Base-by-base conservation (phyloP, 345 rosid species). In the Hirschfeldia incana region DNA sequence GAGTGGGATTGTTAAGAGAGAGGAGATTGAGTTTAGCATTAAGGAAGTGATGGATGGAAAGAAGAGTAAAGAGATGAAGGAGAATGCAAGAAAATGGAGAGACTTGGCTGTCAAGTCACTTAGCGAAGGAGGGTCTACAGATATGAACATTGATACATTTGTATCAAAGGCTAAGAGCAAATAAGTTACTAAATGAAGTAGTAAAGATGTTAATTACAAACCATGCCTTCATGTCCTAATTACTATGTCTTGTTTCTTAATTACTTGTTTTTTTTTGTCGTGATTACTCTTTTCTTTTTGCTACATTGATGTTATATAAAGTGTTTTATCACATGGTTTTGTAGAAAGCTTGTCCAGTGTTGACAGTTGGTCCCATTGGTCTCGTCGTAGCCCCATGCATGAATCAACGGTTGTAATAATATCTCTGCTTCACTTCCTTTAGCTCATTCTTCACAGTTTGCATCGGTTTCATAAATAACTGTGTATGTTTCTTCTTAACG, bases 1-100 rank as follows among this genome's bases (percentile, higher is more conserved):
- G 17, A 77, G 85, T 53, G 92, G 94, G 26, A 71, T 90, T 3
- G 87, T 82, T 29, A 77, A 74, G 63, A 82, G 83, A 66, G 91
- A 83, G 2, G 94, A 86, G 78, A 83, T 87, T 10, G 88, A 85
- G 72, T 4, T 55, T 8, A 84, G 88, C 42, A 76, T 90, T 1
- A 83, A 64, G 70, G 80, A 83, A 72, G 90, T 87, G 34, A 87
- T 88, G 88, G 88, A 82, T 58, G 85, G 87, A 5, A 85, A 87
- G 66, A 81, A 62, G 30, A 74, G 83, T 13, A 66, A 55, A 58
- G 89, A 67, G 70, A 78, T 86, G 76, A 79, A 76, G 29, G 53
- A 62, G 59, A 88, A 87, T 29, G 87, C 85, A 0, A 17, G 1
- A 17, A 87, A 82, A 70, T 87, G 87, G 89, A 87, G 83, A 79